Conservation (phyloP, 1,284 basidiomycete genomes). For the Psilocybe mexicana region DNA sequence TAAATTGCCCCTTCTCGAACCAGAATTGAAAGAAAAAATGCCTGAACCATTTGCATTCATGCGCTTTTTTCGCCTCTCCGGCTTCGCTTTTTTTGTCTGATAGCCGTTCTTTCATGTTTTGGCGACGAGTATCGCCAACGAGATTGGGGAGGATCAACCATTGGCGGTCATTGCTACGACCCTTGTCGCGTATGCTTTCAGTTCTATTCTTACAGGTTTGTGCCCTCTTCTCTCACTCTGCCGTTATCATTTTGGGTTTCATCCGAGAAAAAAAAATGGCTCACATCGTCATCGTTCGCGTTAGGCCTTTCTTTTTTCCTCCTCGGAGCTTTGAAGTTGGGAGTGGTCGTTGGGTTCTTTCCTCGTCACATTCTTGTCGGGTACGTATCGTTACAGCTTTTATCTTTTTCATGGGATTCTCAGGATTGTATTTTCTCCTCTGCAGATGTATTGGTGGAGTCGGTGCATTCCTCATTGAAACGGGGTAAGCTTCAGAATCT, state of each 20-base stretch:
- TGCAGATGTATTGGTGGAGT: constrained; percentile 92
- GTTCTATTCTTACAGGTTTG: constrained; percentile 87
- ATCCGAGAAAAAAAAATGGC: background rate
- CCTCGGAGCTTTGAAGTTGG: constrained; percentile 84
- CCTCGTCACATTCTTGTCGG: constrained; percentile 95
- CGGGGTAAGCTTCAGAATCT: constrained; percentile 56
- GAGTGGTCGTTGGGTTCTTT: constrained; percentile 92
- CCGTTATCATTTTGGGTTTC: background rate
- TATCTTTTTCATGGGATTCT: constrained; percentile 4
- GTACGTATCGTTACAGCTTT: constrained; percentile 35
- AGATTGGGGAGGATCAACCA: constrained; percentile 74
- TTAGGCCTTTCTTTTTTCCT: constrained; percentile 73
- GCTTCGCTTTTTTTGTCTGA: background rate
- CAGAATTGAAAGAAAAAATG: background rate
- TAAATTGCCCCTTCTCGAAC: constrained; percentile 4
- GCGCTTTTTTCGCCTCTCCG: too few relatives aligned
- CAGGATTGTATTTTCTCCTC: background rate
- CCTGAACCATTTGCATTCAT: background rate
- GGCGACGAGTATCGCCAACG: constrained; percentile 71
- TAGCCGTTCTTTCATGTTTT: constrained; percentile 96
- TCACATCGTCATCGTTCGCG: background rate
- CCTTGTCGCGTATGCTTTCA: constrained; percentile 86
- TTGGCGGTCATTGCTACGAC: constrained; percentile 86
- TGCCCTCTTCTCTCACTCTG: constrained; percentile 5
- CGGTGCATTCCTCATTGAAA: constrained; percentile 88